These are phyloP conservation scores for Claviceps humidiphila DNA, from an alignment of 2,329 filamentous ascomycete genomes.

Conservation along the genomic window DNA sequence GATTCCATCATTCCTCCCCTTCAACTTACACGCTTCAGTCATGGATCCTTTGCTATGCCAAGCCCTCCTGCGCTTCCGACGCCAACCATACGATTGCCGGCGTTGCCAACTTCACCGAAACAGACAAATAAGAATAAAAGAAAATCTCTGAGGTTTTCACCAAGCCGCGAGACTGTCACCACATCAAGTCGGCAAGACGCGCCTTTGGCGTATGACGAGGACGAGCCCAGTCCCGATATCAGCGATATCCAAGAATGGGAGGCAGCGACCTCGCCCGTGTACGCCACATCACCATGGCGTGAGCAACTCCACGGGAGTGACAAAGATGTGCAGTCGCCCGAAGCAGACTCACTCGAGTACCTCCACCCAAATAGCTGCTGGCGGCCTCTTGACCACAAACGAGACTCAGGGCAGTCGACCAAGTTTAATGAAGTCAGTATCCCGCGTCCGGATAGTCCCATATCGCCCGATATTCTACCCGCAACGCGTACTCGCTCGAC, in stretches of 20 bases:
- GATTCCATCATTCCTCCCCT: not conserved
- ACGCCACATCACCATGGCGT: not conserved
- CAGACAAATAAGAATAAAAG: not conserved
- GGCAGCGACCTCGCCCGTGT: slow-evolving; percentile 5
- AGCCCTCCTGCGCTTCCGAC: slow-evolving; percentile 1
- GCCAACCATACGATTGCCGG: slow-evolving; percentile 3
- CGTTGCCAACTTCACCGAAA: not conserved
- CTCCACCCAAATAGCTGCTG: slow-evolving; percentile 3
- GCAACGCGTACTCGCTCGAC: slow-evolving; percentile 23
- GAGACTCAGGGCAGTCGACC: not conserved
- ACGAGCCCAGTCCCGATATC: slow-evolving; percentile 23
- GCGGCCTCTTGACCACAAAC: not conserved
- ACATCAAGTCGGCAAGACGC: slow-evolving; percentile 13
- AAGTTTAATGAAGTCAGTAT: slow-evolving; percentile 14
- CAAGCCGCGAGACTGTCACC: slow-evolving; percentile 2
- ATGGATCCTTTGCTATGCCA: not conserved
- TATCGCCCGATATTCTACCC: slow-evolving; percentile 21
- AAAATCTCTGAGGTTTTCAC: not conserved
- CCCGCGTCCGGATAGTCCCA: slow-evolving; percentile 28
- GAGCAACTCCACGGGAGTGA: not conserved
- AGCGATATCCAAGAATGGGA: slow-evolving; percentile 27
- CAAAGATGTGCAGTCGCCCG: slow-evolving; percentile 2
- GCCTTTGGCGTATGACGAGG: slow-evolving; percentile 12
- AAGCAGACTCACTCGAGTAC: slow-evolving; percentile 8
- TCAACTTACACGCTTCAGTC: not conserved